phyloP scores from a whole-genome alignment of 176 grass and related monocot species.

The Paspalum vaginatum region DNA sequence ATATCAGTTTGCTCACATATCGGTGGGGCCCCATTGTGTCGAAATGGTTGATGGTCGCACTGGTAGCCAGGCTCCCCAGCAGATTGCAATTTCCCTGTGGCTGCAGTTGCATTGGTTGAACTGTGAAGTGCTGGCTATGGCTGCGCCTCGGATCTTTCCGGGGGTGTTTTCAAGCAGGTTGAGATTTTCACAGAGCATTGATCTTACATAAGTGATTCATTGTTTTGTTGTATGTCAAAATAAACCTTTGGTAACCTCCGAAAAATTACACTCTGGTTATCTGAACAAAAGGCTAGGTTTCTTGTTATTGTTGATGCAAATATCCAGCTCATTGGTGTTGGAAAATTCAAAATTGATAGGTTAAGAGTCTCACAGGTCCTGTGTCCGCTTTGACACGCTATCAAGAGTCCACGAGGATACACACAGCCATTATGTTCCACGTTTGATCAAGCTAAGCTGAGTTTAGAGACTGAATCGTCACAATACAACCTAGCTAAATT shows the following conservation, averaged over 20 bases:
- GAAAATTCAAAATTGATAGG: too few relatives aligned
- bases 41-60: not conserved
- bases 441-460: too few relatives aligned
- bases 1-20: not conserved
- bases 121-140: not conserved
- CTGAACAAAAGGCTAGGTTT: not conserved
- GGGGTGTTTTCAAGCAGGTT: not conserved
- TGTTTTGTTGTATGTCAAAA: conserved; percentile 16
- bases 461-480: too few relatives aligned
- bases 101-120: not conserved
- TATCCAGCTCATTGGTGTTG: not conserved
- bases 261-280: not conserved
- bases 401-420: too few relatives aligned
- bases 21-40: not conserved
- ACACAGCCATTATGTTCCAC: too few relatives aligned
- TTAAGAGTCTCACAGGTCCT: too few relatives aligned
- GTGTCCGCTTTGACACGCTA: too few relatives aligned
- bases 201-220: conserved; percentile 21
- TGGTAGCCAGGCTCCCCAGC: not conserved
- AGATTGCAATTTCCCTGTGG: not conserved
- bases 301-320: not conserved
- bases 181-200: not conserved
- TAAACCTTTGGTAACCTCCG: not conserved
- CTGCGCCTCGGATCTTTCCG: conserved; percentile 1
- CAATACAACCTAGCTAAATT: too few relatives aligned